phyloP scores from a whole-genome alignment of 306 rosid species.

The Carpinus fangiana region DNA sequence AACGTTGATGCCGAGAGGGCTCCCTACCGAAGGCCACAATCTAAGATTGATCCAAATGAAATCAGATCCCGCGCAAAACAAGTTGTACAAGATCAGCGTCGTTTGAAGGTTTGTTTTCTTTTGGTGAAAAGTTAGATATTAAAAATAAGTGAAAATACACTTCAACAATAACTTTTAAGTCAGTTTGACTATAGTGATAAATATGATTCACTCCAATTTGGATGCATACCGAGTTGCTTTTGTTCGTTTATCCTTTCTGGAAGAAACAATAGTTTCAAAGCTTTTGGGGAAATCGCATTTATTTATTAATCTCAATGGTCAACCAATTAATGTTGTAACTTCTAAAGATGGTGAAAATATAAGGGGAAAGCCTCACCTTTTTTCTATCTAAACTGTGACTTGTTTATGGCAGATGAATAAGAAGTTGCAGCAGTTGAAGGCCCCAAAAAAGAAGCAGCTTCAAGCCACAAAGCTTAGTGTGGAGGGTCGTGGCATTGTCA shows the following conservation, averaged over 20 bases:
- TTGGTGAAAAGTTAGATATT: background rate
- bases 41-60: constrained; percentile 94
- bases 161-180: background rate
- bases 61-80: constrained; percentile 82
- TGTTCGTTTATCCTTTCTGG: background rate
- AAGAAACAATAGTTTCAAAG: background rate
- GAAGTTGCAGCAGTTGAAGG: constrained; percentile 94
- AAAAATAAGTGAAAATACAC: background rate
- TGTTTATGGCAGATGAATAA: constrained; percentile 74
- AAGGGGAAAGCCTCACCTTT: background rate
- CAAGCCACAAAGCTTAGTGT: constrained; percentile 95
- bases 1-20: constrained; percentile 70
- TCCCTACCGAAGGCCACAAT: constrained; percentile 81
- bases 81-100: constrained; percentile 82
- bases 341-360: background rate
- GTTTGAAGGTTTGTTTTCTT: constrained; percentile 68
- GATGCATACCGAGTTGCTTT: background rate
- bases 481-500: constrained; percentile 95
- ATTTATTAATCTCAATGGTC: background rate
- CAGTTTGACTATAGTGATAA: background rate
- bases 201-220: background rate
- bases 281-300: background rate
- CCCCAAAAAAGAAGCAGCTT: constrained; percentile 90
- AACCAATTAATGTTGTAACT: background rate
- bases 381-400: background rate